Percentiles rank a stretch among this genome's conserved stretches.
These are phyloP conservation scores for Paramecium sonneborni DNA, from an alignment of 73 alveolate genomes.

Conservation along the genomic window DNA sequence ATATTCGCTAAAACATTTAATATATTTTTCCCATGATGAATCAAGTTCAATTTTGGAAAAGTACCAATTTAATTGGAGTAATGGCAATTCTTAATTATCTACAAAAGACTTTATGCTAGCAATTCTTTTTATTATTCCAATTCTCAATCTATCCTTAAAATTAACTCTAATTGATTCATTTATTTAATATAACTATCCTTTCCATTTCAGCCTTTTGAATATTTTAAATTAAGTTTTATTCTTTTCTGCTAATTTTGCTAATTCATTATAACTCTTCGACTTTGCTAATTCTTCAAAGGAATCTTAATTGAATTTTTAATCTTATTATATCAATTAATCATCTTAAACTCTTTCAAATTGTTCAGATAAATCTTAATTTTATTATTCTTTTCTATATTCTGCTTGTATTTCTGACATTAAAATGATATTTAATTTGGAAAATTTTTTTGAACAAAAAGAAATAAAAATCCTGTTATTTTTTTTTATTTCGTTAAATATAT, in stretches of 20 bases:
- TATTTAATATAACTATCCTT: background rate
- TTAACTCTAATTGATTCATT: background rate
- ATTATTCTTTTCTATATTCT: too few relatives aligned
- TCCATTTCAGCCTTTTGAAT: background rate
- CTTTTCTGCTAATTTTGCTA: background rate
- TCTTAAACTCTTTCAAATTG: background rate
- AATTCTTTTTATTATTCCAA: constrained; percentile 7
- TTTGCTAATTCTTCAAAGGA: background rate
- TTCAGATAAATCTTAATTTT: background rate
- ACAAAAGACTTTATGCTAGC: background rate
- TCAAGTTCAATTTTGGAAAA: background rate
- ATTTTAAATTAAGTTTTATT: background rate
- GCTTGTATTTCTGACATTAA: too few relatives aligned
- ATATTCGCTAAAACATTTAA: background rate
- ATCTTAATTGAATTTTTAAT: background rate
- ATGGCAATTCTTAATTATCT: constrained; percentile 1
- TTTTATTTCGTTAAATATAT: too few relatives aligned
- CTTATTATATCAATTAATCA: background rate
- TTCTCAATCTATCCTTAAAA: background rate
- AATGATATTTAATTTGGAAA: too few relatives aligned
- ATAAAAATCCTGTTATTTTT: too few relatives aligned
- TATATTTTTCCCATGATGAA: background rate
- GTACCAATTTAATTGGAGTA: background rate
- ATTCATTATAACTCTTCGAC: background rate
- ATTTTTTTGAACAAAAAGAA: too few relatives aligned